Base-by-base conservation (phyloP, 192 early-diverging fungal genomes). In the Phycomyces blakesleeanus region DNA sequence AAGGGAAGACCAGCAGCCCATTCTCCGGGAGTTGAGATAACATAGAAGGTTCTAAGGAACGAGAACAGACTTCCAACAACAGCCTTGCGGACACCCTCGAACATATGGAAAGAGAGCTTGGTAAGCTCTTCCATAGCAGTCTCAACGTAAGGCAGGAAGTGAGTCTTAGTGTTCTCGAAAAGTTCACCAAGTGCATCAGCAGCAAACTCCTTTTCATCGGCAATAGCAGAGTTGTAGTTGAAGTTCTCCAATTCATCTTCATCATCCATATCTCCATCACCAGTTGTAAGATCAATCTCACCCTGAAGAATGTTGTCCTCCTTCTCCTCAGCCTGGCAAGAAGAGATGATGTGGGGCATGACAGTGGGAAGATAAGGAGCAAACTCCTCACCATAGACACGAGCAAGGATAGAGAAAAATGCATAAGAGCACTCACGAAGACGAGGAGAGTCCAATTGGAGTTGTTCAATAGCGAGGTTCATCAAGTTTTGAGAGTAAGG, bases 181-280 rank as follows among this genome's bases (percentile, higher is more conserved):
- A 96, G 69, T 74, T 96, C 91, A 50, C 90, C 93, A 55, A 93
- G 80, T 9, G 89, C 89, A 62, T 95, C 93, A 29, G 88, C 90
- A 25, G 94, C 93, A 52, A 91, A 85, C 71, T 96, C 94, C 78
- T 96, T 96, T 68, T 96, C 94, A 44, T 94, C 91, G 4, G 93
- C 90, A 71, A 96, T 80, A 20, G 87, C 93, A 26, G 89, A 89
- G 63, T 81, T 88, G 53, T 91, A 78, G 22, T 78, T 82, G 56
- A 86, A 77, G n/a, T 73, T 74, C n/a, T 70, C 66, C 18, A 86
- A 81, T 20, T 82, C 85, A 26, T 85, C 81, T 3, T 85, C 82
- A 29, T 86, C 83, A 7, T 80, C 81, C 12, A 69, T 79, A 15
- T 81, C 83, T 25, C 69, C 55, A 10, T 78, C 80, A 21, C 82